phyloP scores from a whole-genome alignment of 306 rosid genomes.

The Parietaria judaica region DNA sequence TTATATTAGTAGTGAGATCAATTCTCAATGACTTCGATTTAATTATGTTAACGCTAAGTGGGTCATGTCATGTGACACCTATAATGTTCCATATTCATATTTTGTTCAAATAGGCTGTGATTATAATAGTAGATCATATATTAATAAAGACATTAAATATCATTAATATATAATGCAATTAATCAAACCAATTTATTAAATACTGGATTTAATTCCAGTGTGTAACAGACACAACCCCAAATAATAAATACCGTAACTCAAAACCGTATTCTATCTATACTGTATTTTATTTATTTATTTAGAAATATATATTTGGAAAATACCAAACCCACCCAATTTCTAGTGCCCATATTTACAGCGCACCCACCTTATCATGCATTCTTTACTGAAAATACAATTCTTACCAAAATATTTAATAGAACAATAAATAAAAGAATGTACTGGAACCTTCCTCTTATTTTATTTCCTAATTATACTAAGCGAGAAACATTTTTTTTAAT shows the following conservation, averaged over 20 bases:
- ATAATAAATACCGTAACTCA: neutral
- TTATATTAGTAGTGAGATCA: conserved; percentile 1
- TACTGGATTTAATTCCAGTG: neutral
- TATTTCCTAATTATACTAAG: too few relatives aligned
- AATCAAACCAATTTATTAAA: too few relatives aligned
- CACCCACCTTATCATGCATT: neutral
- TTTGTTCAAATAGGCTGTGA: conserved; percentile 8
- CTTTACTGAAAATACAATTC: neutral
- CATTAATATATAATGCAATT: too few relatives aligned
- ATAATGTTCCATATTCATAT: conserved; percentile 15
- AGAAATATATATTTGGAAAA: neutral
- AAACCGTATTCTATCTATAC: neutral
- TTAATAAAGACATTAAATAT: too few relatives aligned
- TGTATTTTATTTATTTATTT: neutral
- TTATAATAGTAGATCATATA: neutral
- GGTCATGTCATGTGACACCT: conserved; percentile 20
- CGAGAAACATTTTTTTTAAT: too few relatives aligned
- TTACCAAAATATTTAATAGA: neutral
- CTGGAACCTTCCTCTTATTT: too few relatives aligned
- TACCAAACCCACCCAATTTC: conserved; percentile 6
- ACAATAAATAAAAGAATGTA: too few relatives aligned
- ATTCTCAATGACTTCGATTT: conserved; percentile 2
- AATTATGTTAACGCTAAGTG: neutral
- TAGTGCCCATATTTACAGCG: neutral
- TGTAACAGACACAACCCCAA: conserved; percentile 4